Base-by-base conservation (phyloP, 495 filamentous ascomycete genomes). In the Entonaema liquescens region DNA sequence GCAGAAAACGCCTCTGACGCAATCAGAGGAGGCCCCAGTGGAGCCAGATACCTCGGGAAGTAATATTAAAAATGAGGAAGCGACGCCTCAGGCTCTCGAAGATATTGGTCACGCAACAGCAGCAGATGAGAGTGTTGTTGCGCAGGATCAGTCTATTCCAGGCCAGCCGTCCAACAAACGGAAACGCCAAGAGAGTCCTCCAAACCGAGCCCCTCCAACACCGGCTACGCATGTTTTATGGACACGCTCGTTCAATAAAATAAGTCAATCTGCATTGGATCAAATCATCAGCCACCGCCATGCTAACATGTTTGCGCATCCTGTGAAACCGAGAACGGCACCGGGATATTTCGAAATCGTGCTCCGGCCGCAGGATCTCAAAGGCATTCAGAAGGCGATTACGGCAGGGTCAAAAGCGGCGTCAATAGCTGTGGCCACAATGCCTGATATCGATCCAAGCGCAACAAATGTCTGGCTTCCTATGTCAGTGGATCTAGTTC, bases 341-440 rank as follows among this genome's bases (percentile, higher is more conserved):
- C 92, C 93, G 1, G 93, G 94, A 3, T 99, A 99, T 77, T 89
- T 88, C 64, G 91, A 92, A 68, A 88, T 97, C 50, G 92, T 99
- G 62, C 89, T 91, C 64, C 89, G 90, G 25, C 92, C 95, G 4
- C 93, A 97, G 71, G 93, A 97, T 76, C 84, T 99, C 19, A 97
- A 97, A 67, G 88, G 87, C 7, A 95, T 97, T 75, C 89, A 90
- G 52, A 86, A 89, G 19, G 91, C 92, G 47, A 91, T 97, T 67
- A 85, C 84, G 11, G 88, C 89, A 54, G 95, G 94, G 12, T 90
- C 90, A 67, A 90, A 89, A 71, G 90, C 90, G 1, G 89, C 96
- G 2, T 81, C 85, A 23, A 85, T 88, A 17, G 89, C 87, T 17
- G 87, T 89, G 7, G 82, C 80, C 21, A 84, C 84, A 8, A 77